Conservation (phyloP, 2,329 filamentous ascomycete species). For the Scedosporium aurantiacum region DNA sequence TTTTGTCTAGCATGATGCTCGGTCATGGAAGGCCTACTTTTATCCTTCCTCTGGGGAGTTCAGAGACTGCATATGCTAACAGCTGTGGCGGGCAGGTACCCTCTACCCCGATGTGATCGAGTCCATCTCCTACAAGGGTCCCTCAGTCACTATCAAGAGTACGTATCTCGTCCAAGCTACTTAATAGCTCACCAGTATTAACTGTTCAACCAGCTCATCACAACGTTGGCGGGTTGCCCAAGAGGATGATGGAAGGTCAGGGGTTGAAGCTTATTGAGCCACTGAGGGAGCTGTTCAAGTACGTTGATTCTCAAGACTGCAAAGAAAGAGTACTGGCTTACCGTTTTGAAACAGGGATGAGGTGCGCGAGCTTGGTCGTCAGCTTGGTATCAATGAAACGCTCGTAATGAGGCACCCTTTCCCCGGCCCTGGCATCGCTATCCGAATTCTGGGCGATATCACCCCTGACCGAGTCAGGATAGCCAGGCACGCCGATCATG, state of each 20-base stretch:
- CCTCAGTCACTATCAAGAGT: slow-evolving; percentile 39
- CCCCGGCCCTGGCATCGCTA: slow-evolving; percentile 48
- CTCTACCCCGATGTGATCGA: slow-evolving; percentile 49
- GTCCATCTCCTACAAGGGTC: slow-evolving; percentile 34
- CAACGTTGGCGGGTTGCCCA: slow-evolving; percentile 59
- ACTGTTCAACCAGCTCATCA: slow-evolving; percentile 37
- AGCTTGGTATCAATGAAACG: slow-evolving; percentile 21
- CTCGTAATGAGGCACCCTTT: slow-evolving; percentile 20
- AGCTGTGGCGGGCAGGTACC: not conserved
- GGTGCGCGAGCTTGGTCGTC: slow-evolving; percentile 19
- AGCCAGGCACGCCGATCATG: slow-evolving; percentile 59
- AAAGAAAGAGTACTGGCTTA: not conserved
- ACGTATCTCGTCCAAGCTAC: not conserved
- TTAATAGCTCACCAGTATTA: not conserved
- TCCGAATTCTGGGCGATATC: slow-evolving; percentile 75
- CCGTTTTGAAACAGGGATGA: slow-evolving; percentile 11
- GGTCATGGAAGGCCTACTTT: too few species aligned
- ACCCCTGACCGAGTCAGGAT: slow-evolving; percentile 71
- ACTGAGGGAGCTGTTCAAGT: slow-evolving; percentile 71
- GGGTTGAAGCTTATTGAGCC: slow-evolving; percentile 64
- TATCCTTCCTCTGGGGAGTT: too few species aligned
- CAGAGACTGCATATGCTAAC: too few species aligned
- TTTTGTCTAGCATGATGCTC: too few species aligned
- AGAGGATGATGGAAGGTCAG: slow-evolving; percentile 35
- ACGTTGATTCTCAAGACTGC: slow-evolving; percentile 42